Percentiles rank a stretch among this genome's conserved stretches.
Evolutionary conservation across 2,329 filamentous ascomycete species (phyloP).

Genomic region (Aspergillus sp.): DNA sequence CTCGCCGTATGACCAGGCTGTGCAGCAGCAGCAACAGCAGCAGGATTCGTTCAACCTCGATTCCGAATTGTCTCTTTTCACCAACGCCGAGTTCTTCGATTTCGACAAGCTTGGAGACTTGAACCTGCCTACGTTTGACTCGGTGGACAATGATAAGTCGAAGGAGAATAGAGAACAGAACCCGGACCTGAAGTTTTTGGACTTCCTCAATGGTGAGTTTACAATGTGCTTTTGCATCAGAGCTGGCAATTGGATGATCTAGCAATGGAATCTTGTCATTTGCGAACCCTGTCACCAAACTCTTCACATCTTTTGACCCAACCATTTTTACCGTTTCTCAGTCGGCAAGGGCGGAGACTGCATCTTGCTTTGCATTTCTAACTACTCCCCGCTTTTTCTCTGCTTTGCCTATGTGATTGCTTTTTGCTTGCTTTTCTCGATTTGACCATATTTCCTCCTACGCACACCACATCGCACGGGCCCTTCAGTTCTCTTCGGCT

Average conservation of each 20-base stretch:
- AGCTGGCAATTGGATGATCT: too few relatives aligned
- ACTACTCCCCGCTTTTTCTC: conserved; percentile 2
- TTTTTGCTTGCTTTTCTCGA: neutral
- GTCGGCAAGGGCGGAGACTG: too few relatives aligned
- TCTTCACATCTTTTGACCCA: too few relatives aligned
- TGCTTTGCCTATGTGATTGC: too few relatives aligned
- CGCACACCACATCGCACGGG: conserved; percentile 8
- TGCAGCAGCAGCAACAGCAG: conserved; percentile 49
- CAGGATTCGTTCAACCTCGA: conserved; percentile 58
- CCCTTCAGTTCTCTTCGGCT: too few relatives aligned
- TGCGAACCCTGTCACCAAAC: too few relatives aligned
- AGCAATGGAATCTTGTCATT: too few relatives aligned
- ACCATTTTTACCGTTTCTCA: too few relatives aligned
- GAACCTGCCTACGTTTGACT: conserved; percentile 25
- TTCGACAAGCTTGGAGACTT: conserved; percentile 49
- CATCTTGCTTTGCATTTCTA: neutral
- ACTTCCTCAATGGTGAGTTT: conserved; percentile 36
- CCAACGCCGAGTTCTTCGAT: conserved; percentile 74
- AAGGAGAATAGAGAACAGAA: conserved; percentile 18
- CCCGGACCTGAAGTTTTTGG: conserved; percentile 33
- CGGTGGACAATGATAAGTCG: conserved; percentile 22
- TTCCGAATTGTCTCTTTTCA: conserved; percentile 69
- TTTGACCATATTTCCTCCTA: conserved; percentile 1
- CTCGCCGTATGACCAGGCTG: conserved; percentile 54
- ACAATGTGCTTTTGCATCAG: neutral